Evolutionary conservation across 2,329 filamentous ascomycete genomes (phyloP).

Genomic region (Fusarium begoniae): DNA sequence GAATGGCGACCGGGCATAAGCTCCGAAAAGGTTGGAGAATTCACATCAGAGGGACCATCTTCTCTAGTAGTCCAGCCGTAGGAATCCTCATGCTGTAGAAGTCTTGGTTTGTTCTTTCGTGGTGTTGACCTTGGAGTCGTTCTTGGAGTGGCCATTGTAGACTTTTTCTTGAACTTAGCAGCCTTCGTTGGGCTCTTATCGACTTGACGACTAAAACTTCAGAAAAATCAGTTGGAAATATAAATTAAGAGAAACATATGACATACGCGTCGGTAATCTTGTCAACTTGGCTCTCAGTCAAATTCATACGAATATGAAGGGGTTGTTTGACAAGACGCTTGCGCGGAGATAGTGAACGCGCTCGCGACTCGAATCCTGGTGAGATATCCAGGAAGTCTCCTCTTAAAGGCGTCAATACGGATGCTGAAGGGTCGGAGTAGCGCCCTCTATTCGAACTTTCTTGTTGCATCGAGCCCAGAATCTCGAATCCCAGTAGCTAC

Average conservation of each 20-base stretch:
- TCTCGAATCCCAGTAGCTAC: slow-evolving; percentile 12
- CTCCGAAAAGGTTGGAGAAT: slow-evolving; percentile 45
- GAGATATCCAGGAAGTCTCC: slow-evolving; percentile 52
- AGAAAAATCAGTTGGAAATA: slow-evolving; percentile 3
- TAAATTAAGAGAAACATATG: too few species aligned
- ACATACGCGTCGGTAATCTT: slow-evolving; percentile 57
- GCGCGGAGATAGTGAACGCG: slow-evolving; percentile 50
- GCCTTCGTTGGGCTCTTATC: slow-evolving; percentile 39
- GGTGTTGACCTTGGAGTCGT: slow-evolving; percentile 35
- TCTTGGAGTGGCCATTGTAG: slow-evolving; percentile 28
- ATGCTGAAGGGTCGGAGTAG: slow-evolving; percentile 39
- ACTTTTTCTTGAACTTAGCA: slow-evolving; percentile 27
- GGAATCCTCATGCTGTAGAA: background rate
- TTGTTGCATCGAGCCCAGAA: slow-evolving; percentile 29
- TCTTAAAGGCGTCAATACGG: slow-evolving; percentile 44
- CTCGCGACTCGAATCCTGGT: slow-evolving; percentile 32
- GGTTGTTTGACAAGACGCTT: slow-evolving; percentile 49
- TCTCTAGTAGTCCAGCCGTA: slow-evolving; percentile 16
- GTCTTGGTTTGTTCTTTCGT: slow-evolving; percentile 21
- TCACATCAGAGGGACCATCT: slow-evolving; percentile 11
- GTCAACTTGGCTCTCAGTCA: slow-evolving; percentile 60
- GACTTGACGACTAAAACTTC: slow-evolving; percentile 49
- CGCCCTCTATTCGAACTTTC: slow-evolving; percentile 27
- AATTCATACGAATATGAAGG: slow-evolving; percentile 57
- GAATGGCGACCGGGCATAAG: slow-evolving; percentile 42